These are phyloP conservation scores for Bruguiera gymnorhiza DNA, from an alignment of 345 rosid species.

Conservation along the genomic window DNA sequence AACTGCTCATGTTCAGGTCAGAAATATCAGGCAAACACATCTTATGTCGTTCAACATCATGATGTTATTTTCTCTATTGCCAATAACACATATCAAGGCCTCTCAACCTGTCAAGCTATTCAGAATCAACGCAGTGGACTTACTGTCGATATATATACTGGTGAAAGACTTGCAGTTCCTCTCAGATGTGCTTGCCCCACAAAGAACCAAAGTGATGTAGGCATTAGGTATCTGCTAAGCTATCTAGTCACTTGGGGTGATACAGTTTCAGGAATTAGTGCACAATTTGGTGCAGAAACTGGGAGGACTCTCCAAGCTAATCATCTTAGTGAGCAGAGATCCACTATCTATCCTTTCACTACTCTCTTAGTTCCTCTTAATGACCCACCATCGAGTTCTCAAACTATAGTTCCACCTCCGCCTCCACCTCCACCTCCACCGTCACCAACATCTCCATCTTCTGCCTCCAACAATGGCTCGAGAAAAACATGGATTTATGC, in stretches of 20 bases:
- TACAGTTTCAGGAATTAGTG: background rate
- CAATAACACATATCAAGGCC: slow-evolving; percentile 58
- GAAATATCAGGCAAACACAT: slow-evolving; percentile 49
- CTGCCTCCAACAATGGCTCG: slow-evolving; percentile 25
- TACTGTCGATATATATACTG: slow-evolving; percentile 23
- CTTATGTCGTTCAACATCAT: slow-evolving; percentile 33
- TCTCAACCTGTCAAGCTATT: slow-evolving; percentile 79
- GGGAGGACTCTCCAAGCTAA: slow-evolving; percentile 31
- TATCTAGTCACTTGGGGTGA: slow-evolving; percentile 19
- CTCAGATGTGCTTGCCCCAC: slow-evolving; percentile 45
- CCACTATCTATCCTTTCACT: slow-evolving; percentile 24
- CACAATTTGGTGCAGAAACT: slow-evolving; percentile 20
- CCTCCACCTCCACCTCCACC: slow-evolving; percentile 11
- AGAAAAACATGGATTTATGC: slow-evolving; percentile 57
- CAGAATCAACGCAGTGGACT: slow-evolving; percentile 30
- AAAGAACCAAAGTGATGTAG: slow-evolving; percentile 32
- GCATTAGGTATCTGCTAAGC: slow-evolving; percentile 32
- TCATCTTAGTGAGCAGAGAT: background rate
- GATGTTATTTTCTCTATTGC: slow-evolving; percentile 38
- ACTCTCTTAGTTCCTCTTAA: slow-evolving; percentile 31
- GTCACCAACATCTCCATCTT: slow-evolving; percentile 22
- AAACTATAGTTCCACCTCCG: slow-evolving; percentile 25
- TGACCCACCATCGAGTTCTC: slow-evolving; percentile 31
- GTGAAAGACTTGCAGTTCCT: slow-evolving; percentile 42
- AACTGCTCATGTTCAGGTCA: slow-evolving; percentile 65